phyloP scores from a whole-genome alignment of 345 rosid genomes.

The Balakata baccata region DNA sequence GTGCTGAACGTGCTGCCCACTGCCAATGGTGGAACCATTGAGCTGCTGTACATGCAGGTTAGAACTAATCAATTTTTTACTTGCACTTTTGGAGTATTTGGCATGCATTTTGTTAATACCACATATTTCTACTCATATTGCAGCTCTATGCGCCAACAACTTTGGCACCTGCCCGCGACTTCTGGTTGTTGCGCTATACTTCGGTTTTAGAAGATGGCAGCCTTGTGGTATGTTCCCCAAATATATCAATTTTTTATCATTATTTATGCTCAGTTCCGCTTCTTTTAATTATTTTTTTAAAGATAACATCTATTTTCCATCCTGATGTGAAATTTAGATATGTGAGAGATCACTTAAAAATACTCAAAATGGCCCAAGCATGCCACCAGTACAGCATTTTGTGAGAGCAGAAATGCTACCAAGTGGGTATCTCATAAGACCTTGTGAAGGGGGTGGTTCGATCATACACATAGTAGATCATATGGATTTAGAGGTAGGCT shows the following conservation, averaged over 20 bases:
- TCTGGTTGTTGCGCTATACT: slow-evolving; percentile 95
- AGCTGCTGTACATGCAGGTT: slow-evolving; percentile 99
- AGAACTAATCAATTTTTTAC: not conserved
- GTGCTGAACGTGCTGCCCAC: slow-evolving; percentile 96
- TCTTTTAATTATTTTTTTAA: not conserved
- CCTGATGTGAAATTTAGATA: slow-evolving; percentile 42
- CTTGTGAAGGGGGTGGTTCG: slow-evolving; percentile 99
- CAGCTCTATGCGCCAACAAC: slow-evolving; percentile 99
- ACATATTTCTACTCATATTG: slow-evolving; percentile 15
- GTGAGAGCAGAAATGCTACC: slow-evolving; percentile 99
- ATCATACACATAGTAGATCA: slow-evolving; percentile 96
- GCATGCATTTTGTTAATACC: not conserved
- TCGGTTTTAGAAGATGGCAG: slow-evolving; percentile 99
- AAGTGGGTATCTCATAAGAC: slow-evolving; percentile 91
- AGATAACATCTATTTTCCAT: not conserved
- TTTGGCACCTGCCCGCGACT: slow-evolving; percentile 96
- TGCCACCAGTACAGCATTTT: slow-evolving; percentile 95
- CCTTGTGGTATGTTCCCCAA: slow-evolving; percentile 66
- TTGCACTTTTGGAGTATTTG: not conserved
- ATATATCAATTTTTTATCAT: not conserved
- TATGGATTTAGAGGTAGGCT: slow-evolving; percentile 86
- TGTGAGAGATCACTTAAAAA: slow-evolving; percentile 95
- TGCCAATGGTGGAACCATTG: slow-evolving; percentile 98
- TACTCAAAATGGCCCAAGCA: slow-evolving; percentile 93
- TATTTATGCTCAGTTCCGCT: not conserved